Base-by-base conservation (phyloP, 2,329 filamentous ascomycete species). In the Diplodia intermedia region DNA sequence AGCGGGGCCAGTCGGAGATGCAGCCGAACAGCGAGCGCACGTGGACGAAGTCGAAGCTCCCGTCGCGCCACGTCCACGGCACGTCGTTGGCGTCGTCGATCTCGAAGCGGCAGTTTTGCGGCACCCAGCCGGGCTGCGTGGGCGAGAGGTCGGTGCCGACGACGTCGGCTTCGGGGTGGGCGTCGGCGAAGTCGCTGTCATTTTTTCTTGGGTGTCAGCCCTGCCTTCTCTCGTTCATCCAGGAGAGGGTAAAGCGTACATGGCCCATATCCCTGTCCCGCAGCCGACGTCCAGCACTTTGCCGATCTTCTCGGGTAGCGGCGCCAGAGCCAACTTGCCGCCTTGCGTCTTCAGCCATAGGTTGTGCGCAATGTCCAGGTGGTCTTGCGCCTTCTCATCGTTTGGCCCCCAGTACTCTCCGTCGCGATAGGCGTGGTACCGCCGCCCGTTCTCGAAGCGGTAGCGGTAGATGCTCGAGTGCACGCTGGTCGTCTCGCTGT, bases 81-180 rank as follows among this genome's bases (percentile, higher is more conserved):
- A 11, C 18, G 8, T 77, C 72, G 1, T 77, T 78, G 18, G 80
- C 75, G 62, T 84, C 82, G 74, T 84, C 83, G 65, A 85, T 79
- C 66, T 83, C 79, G 71, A 84, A 84, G 31, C 74, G 71, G 70
- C 78, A 79, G 71, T 84, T 84, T 2, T 80, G 78, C 0, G 82
- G 82, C 0, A 84, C 80, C 77, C 80, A 81, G 67, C 75, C 73
- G 1, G 60, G 61, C 26, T 69, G 67, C 11, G 52, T 81, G 47
- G 83, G 82, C 0, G 80, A 82, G 55, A 85, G 79, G 71, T 85
- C 83, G 26, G 79, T 81, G 49, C 83, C 84, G 4, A 79, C 79
- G 49, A 86, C 79, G 31, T 75, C 72, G 15, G 82, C 80, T 29
- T 73, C 73, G 7, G 79, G 79, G 68, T 79, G 69, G 8, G 68